Percentiles rank a stretch among this genome's conserved stretches.
These are phyloP conservation scores for Fusarium sp. DNA, from an alignment of 2,329 filamentous ascomycete genomes.

Conservation along the genomic window DNA sequence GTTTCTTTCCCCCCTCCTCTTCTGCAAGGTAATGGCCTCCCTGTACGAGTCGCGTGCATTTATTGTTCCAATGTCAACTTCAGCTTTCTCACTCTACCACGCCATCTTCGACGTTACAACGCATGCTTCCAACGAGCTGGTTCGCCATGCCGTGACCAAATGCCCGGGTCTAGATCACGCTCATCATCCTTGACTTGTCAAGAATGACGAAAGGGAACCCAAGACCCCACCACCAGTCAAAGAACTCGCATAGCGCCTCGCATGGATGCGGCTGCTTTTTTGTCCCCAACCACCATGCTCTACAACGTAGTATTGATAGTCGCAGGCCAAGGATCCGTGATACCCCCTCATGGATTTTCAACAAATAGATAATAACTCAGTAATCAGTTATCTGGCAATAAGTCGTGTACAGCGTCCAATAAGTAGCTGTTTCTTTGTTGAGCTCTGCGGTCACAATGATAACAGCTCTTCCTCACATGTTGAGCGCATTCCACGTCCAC, in stretches of 20 bases:
- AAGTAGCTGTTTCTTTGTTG: neutral
- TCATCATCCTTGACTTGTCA: conserved; percentile 1
- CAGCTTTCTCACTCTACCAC: neutral
- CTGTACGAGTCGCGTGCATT: neutral
- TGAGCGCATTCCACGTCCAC: neutral
- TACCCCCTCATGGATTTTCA: neutral
- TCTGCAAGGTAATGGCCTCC: neutral
- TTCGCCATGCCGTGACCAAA: neutral
- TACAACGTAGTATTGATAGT: conserved; percentile 1
- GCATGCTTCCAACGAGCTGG: neutral
- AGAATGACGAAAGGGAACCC: neutral
- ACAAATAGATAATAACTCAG: neutral
- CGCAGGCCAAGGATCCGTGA: neutral
- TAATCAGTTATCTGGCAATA: neutral
- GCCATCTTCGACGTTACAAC: neutral
- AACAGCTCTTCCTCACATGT: neutral
- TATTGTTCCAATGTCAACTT: neutral
- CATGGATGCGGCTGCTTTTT: conserved; percentile 11
- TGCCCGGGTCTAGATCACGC: neutral
- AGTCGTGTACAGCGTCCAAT: neutral
- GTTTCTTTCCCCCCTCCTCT: neutral
- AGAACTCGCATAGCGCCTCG: neutral
- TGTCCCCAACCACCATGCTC: neutral
- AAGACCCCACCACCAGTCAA: neutral
- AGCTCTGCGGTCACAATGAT: neutral